Evolutionary conservation across 2,329 filamentous ascomycete species (phyloP).

Genomic region (Microdochium paspali): DNA sequence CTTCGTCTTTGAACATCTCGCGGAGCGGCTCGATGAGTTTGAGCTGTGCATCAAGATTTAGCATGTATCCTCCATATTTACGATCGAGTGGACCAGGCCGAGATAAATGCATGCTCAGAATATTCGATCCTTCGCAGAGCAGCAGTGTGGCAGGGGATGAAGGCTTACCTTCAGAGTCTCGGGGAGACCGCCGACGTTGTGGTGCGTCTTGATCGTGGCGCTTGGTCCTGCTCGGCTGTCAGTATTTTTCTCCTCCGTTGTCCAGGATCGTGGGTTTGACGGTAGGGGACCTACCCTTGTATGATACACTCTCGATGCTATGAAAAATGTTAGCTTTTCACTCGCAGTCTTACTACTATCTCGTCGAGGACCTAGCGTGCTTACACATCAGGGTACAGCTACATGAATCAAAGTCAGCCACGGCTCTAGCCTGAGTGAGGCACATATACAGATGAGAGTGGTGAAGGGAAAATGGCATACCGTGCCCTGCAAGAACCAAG

Average conservation of each 20-base stretch:
- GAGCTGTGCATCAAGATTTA: constrained; percentile 29
- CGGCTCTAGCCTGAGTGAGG: not conserved
- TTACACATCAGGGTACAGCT: constrained; percentile 41
- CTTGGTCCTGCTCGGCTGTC: constrained; percentile 23
- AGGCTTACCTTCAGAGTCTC: constrained; percentile 4
- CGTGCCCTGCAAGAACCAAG: constrained; percentile 83
- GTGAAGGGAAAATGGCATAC: constrained; percentile 46
- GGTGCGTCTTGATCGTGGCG: constrained; percentile 40
- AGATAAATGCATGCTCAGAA: too few species aligned
- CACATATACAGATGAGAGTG: too few species aligned
- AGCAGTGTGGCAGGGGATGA: too few species aligned
- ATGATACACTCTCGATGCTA: not conserved
- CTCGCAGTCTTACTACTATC: too few species aligned
- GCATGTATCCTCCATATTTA: too few species aligned
- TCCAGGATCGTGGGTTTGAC: not conserved
- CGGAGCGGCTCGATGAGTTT: constrained; percentile 72
- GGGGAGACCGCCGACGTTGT: constrained; percentile 34
- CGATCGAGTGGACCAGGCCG: too few species aligned
- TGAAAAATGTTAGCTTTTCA: not conserved
- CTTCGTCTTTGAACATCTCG: constrained; percentile 79
- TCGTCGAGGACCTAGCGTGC: not conserved
- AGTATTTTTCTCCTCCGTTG: not conserved
- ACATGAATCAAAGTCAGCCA: not conserved
- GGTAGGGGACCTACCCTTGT: not conserved
- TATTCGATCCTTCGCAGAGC: too few species aligned